These are phyloP conservation scores for Pachysandra terminalis DNA, from an alignment of 164 flowering plant species.

Conservation along the genomic window DNA sequence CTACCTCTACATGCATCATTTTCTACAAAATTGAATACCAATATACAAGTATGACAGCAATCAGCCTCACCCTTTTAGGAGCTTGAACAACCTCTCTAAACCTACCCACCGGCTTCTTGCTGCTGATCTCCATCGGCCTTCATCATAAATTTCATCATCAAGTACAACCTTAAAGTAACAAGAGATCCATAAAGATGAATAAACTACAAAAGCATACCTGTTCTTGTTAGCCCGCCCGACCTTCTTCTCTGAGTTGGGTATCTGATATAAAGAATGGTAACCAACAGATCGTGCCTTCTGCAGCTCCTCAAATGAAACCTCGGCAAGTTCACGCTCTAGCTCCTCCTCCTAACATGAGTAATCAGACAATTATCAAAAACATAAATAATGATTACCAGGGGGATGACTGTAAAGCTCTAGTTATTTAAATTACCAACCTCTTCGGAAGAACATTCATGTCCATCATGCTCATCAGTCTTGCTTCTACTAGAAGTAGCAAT, in stretches of 20 bases:
- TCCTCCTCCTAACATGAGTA: constrained; percentile 37
- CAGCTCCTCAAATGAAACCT: constrained; percentile 69
- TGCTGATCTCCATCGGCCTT: constrained; percentile 85
- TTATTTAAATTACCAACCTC: constrained; percentile 29
- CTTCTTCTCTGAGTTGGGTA: constrained; percentile 34
- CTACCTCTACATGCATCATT: not conserved
- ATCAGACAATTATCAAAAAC: not conserved
- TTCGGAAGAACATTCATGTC: constrained; percentile 29
- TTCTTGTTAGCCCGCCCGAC: constrained; percentile 65
- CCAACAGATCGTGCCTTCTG: constrained; percentile 72
- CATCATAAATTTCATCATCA: constrained; percentile 14
- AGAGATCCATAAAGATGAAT: not conserved
- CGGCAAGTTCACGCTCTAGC: constrained; percentile 63
- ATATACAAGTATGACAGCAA: not conserved
- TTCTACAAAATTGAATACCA: not conserved
- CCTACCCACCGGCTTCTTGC: constrained; percentile 74
- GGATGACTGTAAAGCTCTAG: not conserved
- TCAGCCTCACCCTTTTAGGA: constrained; percentile 57
- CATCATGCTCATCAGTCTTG: constrained; percentile 32
- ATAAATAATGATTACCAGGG: too few species aligned
- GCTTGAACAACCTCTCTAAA: constrained; percentile 74
- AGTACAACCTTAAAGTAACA: not conserved
- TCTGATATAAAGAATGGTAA: constrained; percentile 30
- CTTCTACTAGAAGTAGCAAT: constrained; percentile 27
- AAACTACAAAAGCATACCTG: constrained; percentile 29